phyloP scores from a whole-genome alignment of 495 filamentous ascomycete species.

The Neurospora sp. region DNA sequence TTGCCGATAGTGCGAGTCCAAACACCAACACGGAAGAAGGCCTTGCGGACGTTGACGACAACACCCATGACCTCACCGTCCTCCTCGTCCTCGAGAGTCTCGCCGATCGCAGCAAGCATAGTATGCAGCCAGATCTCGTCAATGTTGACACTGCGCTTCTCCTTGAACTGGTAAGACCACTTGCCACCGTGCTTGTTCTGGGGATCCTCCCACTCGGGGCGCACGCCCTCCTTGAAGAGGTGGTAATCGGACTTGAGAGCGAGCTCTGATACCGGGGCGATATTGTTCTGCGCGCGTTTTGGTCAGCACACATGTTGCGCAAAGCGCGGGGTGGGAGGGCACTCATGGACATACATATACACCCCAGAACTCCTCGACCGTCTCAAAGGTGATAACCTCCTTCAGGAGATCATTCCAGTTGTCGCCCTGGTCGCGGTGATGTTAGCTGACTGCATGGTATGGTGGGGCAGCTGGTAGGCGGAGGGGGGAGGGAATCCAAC shows the following conservation, averaged over 20 bases:
- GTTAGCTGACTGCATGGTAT: slow-evolving; percentile 7
- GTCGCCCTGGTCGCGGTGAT: slow-evolving; percentile 52
- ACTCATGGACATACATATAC: slow-evolving; percentile 67
- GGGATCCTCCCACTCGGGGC: slow-evolving; percentile 94
- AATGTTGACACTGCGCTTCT: slow-evolving; percentile 80
- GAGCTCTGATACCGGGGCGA: slow-evolving; percentile 87
- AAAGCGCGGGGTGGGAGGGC: not conserved
- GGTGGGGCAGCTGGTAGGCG: not conserved
- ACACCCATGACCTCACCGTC: slow-evolving; percentile 98
- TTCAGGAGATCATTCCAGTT: slow-evolving; percentile 98
- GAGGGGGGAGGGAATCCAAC: slow-evolving; percentile 36
- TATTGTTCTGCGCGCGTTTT: slow-evolving; percentile 70
- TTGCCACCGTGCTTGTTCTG: slow-evolving; percentile 99
- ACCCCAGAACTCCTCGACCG: slow-evolving; percentile 99
- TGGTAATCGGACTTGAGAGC: slow-evolving; percentile 98
- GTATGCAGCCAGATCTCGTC: slow-evolving; percentile 96
- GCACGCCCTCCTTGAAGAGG: slow-evolving; percentile 94
- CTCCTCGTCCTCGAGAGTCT: slow-evolving; percentile 90
- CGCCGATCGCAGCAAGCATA: slow-evolving; percentile 92
- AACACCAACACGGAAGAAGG: slow-evolving; percentile 86
- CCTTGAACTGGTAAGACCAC: slow-evolving; percentile 96
- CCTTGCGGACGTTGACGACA: slow-evolving; percentile 96
- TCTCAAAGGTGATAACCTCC: slow-evolving; percentile 96
- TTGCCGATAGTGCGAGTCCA: slow-evolving; percentile 92
- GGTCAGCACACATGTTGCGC: slow-evolving; percentile 10